A percentile compares a stretch with the other conserved stretches of the same genome.
These are phyloP conservation scores for Nasturtium officinale DNA, from an alignment of 345 rosid species.

Conservation along the genomic window DNA sequence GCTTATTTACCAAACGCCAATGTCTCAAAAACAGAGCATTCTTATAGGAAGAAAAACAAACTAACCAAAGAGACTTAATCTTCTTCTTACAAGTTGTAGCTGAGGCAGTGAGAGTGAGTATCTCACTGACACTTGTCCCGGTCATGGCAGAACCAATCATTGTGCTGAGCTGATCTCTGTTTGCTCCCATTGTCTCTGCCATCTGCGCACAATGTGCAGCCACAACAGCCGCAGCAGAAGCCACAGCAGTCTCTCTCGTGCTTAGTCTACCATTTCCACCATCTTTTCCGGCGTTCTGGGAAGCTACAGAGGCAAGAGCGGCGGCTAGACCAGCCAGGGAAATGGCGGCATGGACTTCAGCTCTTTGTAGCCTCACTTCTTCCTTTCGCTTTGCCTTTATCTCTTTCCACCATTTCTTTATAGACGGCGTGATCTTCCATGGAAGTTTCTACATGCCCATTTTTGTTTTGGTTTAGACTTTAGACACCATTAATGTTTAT, in stretches of 20 bases:
- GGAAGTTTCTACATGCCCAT: slow-evolving; percentile 49
- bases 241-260: slow-evolving; percentile 68
- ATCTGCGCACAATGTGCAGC: slow-evolving; percentile 82
- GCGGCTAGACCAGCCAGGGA: slow-evolving; percentile 91
- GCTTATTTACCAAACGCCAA: slow-evolving; percentile 51
- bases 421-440: slow-evolving; percentile 71
- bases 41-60: background rate
- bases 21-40: slow-evolving; percentile 29
- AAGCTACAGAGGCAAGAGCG: slow-evolving; percentile 78
- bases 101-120: slow-evolving; percentile 86
- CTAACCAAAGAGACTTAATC: background rate
- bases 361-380: slow-evolving; percentile 71
- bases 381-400: slow-evolving; percentile 75
- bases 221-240: slow-evolving; percentile 87
- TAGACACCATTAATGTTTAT: background rate
- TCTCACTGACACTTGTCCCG: slow-evolving; percentile 68
- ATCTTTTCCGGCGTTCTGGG: slow-evolving; percentile 52
- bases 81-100: slow-evolving; percentile 74
- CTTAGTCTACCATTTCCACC: slow-evolving; percentile 25
- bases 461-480: slow-evolving; percentile 9
- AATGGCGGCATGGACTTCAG: slow-evolving; percentile 89
- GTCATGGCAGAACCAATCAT: slow-evolving; percentile 76
- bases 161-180: slow-evolving; percentile 65
- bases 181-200: slow-evolving; percentile 91
- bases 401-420: slow-evolving; percentile 90